Evolutionary conservation across 345 rosid genomes (phyloP).

Genomic region (Geranium brycei): DNA sequence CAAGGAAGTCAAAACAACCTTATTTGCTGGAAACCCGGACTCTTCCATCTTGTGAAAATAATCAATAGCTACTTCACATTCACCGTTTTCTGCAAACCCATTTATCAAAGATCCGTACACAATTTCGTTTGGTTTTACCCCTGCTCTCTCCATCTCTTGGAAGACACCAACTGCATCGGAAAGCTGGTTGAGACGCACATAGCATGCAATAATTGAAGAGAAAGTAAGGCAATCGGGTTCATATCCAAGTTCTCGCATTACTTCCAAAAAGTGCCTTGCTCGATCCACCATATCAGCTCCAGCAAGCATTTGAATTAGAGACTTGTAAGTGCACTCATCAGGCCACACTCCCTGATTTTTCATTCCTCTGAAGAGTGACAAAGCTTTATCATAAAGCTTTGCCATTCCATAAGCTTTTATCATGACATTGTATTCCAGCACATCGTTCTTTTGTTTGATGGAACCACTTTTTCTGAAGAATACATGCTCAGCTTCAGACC

Average conservation of each 20-base stretch:
- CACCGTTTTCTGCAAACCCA: conserved; percentile 67
- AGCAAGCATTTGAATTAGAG: conserved; percentile 70
- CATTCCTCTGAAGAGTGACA: conserved; percentile 63
- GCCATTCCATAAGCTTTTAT: conserved; percentile 87
- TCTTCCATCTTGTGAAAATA: conserved; percentile 57
- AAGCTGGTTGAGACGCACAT: conserved; percentile 53
- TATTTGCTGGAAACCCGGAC: conserved; percentile 42
- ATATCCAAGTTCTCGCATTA: conserved; percentile 57
- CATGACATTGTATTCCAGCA: conserved; percentile 74
- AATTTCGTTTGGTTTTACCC: conserved; percentile 68
- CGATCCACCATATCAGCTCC: conserved; percentile 60
- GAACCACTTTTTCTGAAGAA: conserved; percentile 40
- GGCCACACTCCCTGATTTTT: conserved; percentile 84
- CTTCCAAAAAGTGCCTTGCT: conserved; percentile 51
- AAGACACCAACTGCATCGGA: conserved; percentile 45
- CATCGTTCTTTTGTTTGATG: conserved; percentile 37
- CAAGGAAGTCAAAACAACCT: conserved; percentile 63
- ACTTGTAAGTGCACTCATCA: conserved; percentile 70
- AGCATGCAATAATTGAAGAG: conserved; percentile 60
- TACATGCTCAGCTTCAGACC: conserved; percentile 71
- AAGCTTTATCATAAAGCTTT: conserved; percentile 66
- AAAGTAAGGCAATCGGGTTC: conserved; percentile 53
- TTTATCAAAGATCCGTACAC: conserved; percentile 73
- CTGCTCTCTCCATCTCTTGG: conserved; percentile 42
- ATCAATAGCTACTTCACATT: conserved; percentile 53